phyloP scores from a whole-genome alignment of 2,329 filamentous ascomycete species.

The Cercospora sp. region DNA sequence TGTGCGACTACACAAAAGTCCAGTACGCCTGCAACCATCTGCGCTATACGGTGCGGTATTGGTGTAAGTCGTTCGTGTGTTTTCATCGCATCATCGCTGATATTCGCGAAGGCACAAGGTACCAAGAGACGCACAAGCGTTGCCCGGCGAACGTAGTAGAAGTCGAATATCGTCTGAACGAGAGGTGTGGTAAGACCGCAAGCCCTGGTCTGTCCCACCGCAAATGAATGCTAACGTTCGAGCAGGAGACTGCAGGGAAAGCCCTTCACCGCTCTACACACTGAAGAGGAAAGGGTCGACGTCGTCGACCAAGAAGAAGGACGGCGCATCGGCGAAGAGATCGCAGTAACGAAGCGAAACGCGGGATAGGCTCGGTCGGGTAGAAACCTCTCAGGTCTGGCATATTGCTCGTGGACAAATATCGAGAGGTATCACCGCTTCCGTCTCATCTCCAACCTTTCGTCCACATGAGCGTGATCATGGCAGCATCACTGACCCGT shows the following conservation, averaged over 20 bases:
- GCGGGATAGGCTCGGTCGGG: background rate
- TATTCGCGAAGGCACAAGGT: constrained; percentile 41
- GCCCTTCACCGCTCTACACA: constrained; percentile 23
- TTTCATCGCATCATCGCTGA: background rate
- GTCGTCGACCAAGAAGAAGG: constrained; percentile 19
- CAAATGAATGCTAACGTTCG: constrained; percentile 1
- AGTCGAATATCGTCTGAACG: constrained; percentile 52
- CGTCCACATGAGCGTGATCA: background rate
- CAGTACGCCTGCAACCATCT: constrained; percentile 59
- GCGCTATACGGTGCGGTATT: constrained; percentile 57
- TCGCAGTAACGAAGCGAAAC: background rate
- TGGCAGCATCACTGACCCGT: constrained; percentile 7
- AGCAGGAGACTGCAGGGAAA: constrained; percentile 28
- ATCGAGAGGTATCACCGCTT: constrained; percentile 12
- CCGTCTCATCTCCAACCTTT: constrained; percentile 3
- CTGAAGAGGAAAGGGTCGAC: constrained; percentile 25
- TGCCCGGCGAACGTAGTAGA: constrained; percentile 59
- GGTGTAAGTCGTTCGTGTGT: constrained; percentile 47
- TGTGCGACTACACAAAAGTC: constrained; percentile 63
- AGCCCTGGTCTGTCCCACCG: background rate
- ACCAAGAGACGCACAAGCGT: constrained; percentile 56
- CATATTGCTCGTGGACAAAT: constrained; percentile 12
- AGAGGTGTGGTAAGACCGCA: constrained; percentile 47
- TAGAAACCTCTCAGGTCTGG: background rate
- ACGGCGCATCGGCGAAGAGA: constrained; percentile 8